Evolutionary conservation across 306 rosid species (phyloP).

Genomic region (Rubus idaeus): DNA sequence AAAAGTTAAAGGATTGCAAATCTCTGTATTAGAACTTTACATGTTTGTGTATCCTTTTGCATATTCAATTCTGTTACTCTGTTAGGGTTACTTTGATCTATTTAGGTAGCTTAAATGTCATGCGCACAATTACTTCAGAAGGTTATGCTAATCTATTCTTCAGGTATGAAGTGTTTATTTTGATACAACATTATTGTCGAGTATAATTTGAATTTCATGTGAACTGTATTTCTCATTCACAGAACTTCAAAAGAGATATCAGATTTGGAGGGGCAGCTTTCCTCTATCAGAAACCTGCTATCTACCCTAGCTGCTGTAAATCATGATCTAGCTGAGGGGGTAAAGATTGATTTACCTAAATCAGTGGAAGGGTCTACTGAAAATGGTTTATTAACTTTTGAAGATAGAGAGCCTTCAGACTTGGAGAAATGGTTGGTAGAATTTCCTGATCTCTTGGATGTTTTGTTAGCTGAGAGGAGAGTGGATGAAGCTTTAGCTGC

Average conservation of each 20-base stretch:
- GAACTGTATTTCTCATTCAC: constrained; percentile 42
- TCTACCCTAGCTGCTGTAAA: constrained; percentile 95
- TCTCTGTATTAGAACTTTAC: neutral
- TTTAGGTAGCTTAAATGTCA: neutral
- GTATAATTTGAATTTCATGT: constrained; percentile 9
- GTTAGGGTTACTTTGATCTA: neutral
- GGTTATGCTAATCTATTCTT: neutral
- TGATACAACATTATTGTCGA: neutral
- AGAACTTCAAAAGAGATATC: constrained; percentile 99
- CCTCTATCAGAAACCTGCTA: constrained; percentile 89
- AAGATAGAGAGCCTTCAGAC: constrained; percentile 63
- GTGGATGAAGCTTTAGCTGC: constrained; percentile 88
- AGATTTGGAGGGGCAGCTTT: constrained; percentile 94
- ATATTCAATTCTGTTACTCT: neutral
- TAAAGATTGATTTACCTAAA: constrained; percentile 57
- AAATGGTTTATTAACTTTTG: constrained; percentile 45
- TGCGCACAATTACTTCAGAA: neutral
- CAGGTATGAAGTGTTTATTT: neutral
- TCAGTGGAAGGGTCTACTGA: constrained; percentile 49
- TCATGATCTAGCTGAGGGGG: constrained; percentile 95
- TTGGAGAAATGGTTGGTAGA: constrained; percentile 86
- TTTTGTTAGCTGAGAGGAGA: constrained; percentile 91
- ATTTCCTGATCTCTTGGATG: constrained; percentile 93
- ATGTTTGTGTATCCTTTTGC: neutral
- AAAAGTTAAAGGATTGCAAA: neutral